Evolutionary conservation across 805 yeast species (phyloP), one percentile per base, ranked within the genome.

Genomic region (Ogataea methylovora): DNA sequence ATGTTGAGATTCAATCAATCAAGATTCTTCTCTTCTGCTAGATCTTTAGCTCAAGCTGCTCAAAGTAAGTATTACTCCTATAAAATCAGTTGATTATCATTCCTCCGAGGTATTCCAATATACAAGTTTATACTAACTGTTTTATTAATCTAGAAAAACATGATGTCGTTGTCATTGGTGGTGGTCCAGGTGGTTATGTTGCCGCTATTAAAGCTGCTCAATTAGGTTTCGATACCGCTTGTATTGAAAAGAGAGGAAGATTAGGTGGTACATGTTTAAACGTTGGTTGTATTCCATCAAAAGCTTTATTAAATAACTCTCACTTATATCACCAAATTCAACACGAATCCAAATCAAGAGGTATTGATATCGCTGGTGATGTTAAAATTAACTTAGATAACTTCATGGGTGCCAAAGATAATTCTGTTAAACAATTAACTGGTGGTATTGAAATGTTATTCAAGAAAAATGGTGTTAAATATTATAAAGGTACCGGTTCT

Each of bases 181-280:
- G 97, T 52, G 99, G 99, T 39, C 99, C 99, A 48, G 99, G 97
- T 63, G 99, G 99, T 43, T 92, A 92, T 61, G 92, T 92, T 51
- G 97, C 97, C 36, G 98, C 99, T 54, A 92, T 92, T 62, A 90
- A 86, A 64, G 96, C 96, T 40, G 98, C 98, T 33, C 99, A 92
- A 70, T 71, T 88, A 41, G 97, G 97, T 27, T 73, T 71, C 51
- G 80, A 88, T 63, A 86, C 96, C 36, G 98, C 97, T 24, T 92
- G 98, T 74, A 69, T 92, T 46, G 99, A 92, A 64, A 87, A 86
- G 68, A 82, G 99, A 64, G 99, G 99, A 30, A 65, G 77, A 29
- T 74, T 94, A 44, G 99, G 99, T 44, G 99, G 99, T 54, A 92
- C 98, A 37, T 92, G 99, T 76, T 70, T 94, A 52, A 92, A 92